Evolutionary conservation across 208 protist genomes (phyloP).

Genomic region (Wallacemonas sp.): DNA sequence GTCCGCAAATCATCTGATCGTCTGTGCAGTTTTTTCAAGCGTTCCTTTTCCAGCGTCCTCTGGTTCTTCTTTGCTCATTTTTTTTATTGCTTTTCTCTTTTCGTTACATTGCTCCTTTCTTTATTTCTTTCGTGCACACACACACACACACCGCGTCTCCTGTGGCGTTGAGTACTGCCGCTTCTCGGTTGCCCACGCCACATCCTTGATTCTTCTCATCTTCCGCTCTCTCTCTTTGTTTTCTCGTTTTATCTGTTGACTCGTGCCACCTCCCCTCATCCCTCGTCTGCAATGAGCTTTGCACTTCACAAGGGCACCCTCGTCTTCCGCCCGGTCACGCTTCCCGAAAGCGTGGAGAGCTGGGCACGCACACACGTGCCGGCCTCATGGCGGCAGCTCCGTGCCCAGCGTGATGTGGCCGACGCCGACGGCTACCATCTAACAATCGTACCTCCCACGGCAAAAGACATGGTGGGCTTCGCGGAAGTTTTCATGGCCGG

Average conservation of each 20-base stretch:
- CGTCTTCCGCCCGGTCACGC: not conserved
- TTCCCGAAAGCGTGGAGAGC: not conserved
- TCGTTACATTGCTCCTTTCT: too few relatives aligned
- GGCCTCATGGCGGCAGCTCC: not conserved
- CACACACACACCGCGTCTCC: not conserved
- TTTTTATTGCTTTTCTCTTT: too few relatives aligned
- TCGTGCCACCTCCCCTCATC: too few relatives aligned
- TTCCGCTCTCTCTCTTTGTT: constrained; percentile 1
- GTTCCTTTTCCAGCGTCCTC: too few relatives aligned
- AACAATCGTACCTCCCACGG: constrained; percentile 10
- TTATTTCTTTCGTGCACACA: too few relatives aligned
- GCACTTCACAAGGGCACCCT: constrained; percentile 4
- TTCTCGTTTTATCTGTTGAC: constrained; percentile 5
- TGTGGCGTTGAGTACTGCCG: too few relatives aligned
- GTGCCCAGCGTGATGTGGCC: not conserved
- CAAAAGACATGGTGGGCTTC: not conserved
- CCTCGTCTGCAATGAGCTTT: constrained; percentile 8
- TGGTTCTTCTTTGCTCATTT: too few relatives aligned
- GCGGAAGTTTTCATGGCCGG: constrained; percentile 4
- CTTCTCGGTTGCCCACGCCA: too few relatives aligned
- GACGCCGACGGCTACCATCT: constrained; percentile 14
- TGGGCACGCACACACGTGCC: constrained; percentile 2
- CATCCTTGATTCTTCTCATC: too few relatives aligned
- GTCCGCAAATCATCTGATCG: too few relatives aligned
- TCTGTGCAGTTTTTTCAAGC: too few relatives aligned